Evolutionary conservation across 2,329 filamentous ascomycete species (phyloP).

Genomic region (Xylariales sp.): DNA sequence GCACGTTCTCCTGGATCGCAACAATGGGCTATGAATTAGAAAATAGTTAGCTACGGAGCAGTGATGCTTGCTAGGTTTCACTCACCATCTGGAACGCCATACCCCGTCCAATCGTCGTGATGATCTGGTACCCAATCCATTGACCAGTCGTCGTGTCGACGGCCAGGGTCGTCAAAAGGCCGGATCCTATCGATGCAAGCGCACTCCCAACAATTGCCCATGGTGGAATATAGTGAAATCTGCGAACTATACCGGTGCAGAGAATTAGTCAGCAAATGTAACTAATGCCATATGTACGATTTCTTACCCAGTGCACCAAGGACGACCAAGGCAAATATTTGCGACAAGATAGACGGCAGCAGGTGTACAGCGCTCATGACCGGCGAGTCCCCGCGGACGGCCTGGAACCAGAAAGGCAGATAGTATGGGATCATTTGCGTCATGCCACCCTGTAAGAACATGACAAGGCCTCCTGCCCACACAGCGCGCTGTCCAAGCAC

Average conservation of each 20-base stretch:
- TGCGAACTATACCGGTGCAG: too few species aligned
- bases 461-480: not conserved
- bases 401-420: constrained; percentile 3
- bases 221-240: not conserved
- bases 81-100: not conserved
- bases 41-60: not conserved
- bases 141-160: not conserved
- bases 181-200: not conserved
- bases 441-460: not conserved
- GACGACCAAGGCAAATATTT: not conserved
- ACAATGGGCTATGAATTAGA: not conserved
- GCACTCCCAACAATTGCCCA: not conserved
- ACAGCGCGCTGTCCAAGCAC: not conserved
- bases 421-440: not conserved
- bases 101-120: not conserved
- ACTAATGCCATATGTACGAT: too few species aligned
- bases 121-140: not conserved
- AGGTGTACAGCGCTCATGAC: not conserved
- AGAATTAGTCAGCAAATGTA: too few species aligned
- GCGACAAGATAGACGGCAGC: not conserved
- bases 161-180: not conserved
- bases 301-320: not conserved
- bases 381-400: not conserved
- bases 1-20: not conserved
- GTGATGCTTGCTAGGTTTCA: not conserved